These are phyloP conservation scores for Fusarium nelsonii DNA, from an alignment of 2,329 filamentous ascomycete genomes.

Conservation along the genomic window DNA sequence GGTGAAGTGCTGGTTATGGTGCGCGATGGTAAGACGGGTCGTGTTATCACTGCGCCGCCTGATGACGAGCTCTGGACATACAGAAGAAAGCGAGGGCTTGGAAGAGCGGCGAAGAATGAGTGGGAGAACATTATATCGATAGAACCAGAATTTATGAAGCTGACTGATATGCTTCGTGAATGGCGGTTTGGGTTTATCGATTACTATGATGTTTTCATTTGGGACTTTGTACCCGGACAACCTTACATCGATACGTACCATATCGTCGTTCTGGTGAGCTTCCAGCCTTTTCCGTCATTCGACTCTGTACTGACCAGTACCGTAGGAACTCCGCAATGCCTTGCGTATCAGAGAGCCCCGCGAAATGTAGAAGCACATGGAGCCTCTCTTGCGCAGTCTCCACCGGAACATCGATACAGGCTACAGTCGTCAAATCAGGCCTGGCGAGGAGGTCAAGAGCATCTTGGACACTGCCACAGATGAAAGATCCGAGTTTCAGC, in stretches of 20 bases:
- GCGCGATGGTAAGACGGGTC: constrained; percentile 48
- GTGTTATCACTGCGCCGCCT: constrained; percentile 47
- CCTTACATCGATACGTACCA: constrained; percentile 37
- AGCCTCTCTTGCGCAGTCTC: constrained; percentile 39
- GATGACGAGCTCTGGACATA: constrained; percentile 48
- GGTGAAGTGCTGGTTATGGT: constrained; percentile 48
- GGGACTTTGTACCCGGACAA: constrained; percentile 46
- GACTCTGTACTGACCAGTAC: neutral
- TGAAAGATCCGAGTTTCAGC: constrained; percentile 29
- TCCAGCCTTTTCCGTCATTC: accelerated
- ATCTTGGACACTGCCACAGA: constrained; percentile 45
- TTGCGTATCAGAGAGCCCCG: constrained; percentile 43
- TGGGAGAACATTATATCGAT: constrained; percentile 44
- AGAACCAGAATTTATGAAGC: constrained; percentile 43
- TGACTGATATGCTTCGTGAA: constrained; percentile 43
- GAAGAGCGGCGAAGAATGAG: constrained; percentile 47
- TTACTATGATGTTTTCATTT: constrained; percentile 49
- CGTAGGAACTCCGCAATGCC: constrained; percentile 48
- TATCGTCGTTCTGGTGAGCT: constrained; percentile 29
- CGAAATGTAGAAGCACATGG: constrained; percentile 45
- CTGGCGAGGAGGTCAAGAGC: constrained; percentile 40
- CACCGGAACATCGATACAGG: constrained; percentile 43
- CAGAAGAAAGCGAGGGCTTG: constrained; percentile 43
- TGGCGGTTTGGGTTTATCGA: constrained; percentile 49
- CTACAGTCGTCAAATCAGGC: constrained; percentile 44